A percentile compares a stretch with the other conserved stretches of the same genome.
Evolutionary conservation across 2,329 filamentous ascomycete species (phyloP).

Genomic region (Ophiostoma novo-ulmi): DNA sequence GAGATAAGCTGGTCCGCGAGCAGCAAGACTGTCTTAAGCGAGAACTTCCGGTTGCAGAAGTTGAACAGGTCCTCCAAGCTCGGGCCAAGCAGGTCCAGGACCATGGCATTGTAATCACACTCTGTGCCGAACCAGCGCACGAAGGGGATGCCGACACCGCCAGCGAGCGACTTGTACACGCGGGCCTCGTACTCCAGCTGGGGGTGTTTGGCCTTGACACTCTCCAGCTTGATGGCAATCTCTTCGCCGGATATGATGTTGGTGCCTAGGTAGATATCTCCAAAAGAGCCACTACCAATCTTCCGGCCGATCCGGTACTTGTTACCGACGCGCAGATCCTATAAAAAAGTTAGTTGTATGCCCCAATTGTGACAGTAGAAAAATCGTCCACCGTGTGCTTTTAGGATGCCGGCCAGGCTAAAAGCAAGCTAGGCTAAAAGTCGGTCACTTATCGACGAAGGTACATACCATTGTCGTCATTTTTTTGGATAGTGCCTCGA

Average conservation of each 20-base stretch:
- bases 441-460: background rate
- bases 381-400: no score
- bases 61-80: conserved; percentile 98
- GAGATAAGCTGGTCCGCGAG: conserved; percentile 98
- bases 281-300: conserved; percentile 95
- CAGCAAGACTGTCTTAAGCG: conserved; percentile 93
- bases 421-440: no score
- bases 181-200: conserved; percentile 98
- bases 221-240: conserved; percentile 99
- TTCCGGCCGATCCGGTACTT: conserved; percentile 99
- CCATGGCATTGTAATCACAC: conserved; percentile 99
- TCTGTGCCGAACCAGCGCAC: conserved; percentile 99
- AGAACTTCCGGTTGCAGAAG: conserved; percentile 99
- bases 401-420: no score
- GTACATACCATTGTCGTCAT: conserved; percentile 51
- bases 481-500: conserved; percentile 29
- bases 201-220: conserved; percentile 98
- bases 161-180: conserved; percentile 84
- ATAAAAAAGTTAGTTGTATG: background rate
- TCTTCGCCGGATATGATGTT: conserved; percentile 99
- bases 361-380: background rate
- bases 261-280: conserved; percentile 97
- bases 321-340: conserved; percentile 99
- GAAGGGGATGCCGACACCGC: conserved; percentile 95
- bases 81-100: conserved; percentile 91